phyloP scores from a whole-genome alignment of 352 stramenopile species.

The Peronosclerospora sorghi region DNA sequence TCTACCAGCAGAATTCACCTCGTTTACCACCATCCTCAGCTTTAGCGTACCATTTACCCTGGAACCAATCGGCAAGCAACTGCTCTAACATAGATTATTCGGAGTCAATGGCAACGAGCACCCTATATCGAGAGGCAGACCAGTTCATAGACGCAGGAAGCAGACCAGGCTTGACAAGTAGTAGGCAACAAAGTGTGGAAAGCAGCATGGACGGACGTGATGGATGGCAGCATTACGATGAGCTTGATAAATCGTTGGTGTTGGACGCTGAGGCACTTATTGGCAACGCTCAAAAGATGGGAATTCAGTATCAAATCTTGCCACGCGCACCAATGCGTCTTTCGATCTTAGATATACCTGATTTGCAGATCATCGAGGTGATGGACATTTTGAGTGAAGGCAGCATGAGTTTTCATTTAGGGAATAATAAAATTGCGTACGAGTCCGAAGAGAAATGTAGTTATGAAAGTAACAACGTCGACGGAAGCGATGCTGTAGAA shows the following conservation, averaged over 20 bases:
- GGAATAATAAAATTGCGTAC: constrained; percentile 11
- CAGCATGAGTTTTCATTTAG: constrained; percentile 1
- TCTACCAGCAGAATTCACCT: constrained; percentile 23
- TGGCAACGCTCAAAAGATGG: constrained; percentile 60
- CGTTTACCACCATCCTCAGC: constrained; percentile 3
- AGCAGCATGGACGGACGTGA: constrained; percentile 15
- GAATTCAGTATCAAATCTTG: constrained; percentile 47
- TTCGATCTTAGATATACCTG: constrained; percentile 53
- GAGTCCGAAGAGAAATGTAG: constrained; percentile 8
- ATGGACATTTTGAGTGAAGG: constrained; percentile 20
- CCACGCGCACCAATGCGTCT: constrained; percentile 41
- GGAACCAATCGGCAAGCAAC: constrained; percentile 35
- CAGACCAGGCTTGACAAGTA: constrained; percentile 15
- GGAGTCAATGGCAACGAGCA: constrained; percentile 17
- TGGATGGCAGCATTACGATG: constrained; percentile 18
- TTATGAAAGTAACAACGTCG: constrained; percentile 13
- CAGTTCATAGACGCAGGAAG: constrained; percentile 12
- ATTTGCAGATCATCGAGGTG: constrained; percentile 55
- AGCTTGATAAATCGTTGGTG: constrained; percentile 41
- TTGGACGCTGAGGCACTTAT: constrained; percentile 63
- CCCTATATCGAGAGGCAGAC: constrained; percentile 17
- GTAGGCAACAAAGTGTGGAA: constrained; percentile 12
- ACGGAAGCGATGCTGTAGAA: constrained; percentile 10
- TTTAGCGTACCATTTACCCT: constrained; percentile 42
- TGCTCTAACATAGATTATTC: constrained; percentile 14